Evolutionary conservation across 2,329 filamentous ascomycete species (phyloP).

Genomic region (Dactylellina drechsleri): DNA sequence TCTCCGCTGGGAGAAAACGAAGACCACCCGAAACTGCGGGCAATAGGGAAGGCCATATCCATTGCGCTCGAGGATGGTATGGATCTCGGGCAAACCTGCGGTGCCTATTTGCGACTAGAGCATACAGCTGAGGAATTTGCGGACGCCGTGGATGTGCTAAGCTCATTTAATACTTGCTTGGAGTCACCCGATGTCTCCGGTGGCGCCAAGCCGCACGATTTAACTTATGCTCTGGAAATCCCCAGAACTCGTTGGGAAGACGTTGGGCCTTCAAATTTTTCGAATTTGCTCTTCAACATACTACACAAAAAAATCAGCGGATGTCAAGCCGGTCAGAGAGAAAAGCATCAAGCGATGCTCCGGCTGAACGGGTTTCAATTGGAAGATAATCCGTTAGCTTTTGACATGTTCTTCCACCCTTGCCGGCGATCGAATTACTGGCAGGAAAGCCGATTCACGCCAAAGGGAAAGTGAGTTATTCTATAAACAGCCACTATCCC

Average conservation of each 20-base stretch:
- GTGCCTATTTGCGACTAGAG: conserved; percentile 1
- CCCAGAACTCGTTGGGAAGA: conserved; percentile 21
- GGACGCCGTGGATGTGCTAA: background rate
- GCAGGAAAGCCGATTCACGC: conserved; percentile 22
- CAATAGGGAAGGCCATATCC: background rate
- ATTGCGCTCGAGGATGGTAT: background rate
- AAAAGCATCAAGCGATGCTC: conserved; percentile 18
- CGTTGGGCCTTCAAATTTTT: conserved; percentile 11
- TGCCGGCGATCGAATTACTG: conserved; percentile 13
- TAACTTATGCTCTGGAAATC: conserved; percentile 19
- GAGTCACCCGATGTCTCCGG: conserved; percentile 25
- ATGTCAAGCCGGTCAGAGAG: background rate
- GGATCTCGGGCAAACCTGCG: background rate
- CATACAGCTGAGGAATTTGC: conserved; percentile 7
- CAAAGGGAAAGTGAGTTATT: conserved; percentile 20
- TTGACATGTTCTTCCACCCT: conserved; percentile 19
- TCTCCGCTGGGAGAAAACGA: background rate
- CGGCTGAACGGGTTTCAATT: conserved; percentile 26
- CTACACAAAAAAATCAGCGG: conserved; percentile 13
- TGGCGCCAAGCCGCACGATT: background rate
- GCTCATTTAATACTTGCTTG: conserved; percentile 20
- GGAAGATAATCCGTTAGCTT: conserved; percentile 14
- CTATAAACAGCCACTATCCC: background rate
- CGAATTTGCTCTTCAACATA: conserved; percentile 8
- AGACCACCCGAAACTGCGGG: conserved; percentile 9